Base-by-base conservation (phyloP, 2,329 filamentous ascomycete genomes). In the Dactylellina haptotyla region DNA sequence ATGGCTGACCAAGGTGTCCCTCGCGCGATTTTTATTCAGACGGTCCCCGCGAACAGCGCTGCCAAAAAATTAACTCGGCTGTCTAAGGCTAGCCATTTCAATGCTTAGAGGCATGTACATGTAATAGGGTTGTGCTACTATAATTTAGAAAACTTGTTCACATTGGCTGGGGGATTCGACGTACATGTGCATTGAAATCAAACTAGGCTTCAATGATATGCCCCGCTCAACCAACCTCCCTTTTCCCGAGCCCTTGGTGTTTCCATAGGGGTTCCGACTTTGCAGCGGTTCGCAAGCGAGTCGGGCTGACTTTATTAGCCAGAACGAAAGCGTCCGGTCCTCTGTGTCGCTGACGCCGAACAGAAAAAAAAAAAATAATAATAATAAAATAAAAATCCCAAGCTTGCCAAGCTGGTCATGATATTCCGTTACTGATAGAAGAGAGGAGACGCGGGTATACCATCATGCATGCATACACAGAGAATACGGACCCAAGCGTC, bases 161-260 rank as follows among this genome's bases (percentile, higher is more conserved):
- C 32, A 70, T 63, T 71, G 43, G 58, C 58, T 58, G 37, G 39
- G 23, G 50, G 12, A 46, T 28, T 26, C 12, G 18, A 46, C n/a
- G 51, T 48, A 37, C 39, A 50, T 57, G 43, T 71, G 51, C 57
- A 58, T 71, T 57, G 37, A 20, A 45, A 23, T 26, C 10, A 18
- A 20, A 8, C 66, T 53, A 30, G 20, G 41, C 30, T 43, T 45
- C 41, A 56, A 46, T 32, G 20, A 41, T 28, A 37, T 63, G 58
- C 66, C 66, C 66, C 65, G 65, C 65, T 58, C 57, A 57, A 45
- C 66, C 66, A 71, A 51, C 66, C 66, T 63, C 66, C 58, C 48
- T 51, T 71, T 71, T 71, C 66, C 66, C 66, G 66, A 71, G 48
- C 48, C 50, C 66, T 64, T 30, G 48, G 58, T 28, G 28, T 10